Base-by-base conservation (phyloP, 1,284 basidiomycete genomes). In the Peniophora sp. region DNA sequence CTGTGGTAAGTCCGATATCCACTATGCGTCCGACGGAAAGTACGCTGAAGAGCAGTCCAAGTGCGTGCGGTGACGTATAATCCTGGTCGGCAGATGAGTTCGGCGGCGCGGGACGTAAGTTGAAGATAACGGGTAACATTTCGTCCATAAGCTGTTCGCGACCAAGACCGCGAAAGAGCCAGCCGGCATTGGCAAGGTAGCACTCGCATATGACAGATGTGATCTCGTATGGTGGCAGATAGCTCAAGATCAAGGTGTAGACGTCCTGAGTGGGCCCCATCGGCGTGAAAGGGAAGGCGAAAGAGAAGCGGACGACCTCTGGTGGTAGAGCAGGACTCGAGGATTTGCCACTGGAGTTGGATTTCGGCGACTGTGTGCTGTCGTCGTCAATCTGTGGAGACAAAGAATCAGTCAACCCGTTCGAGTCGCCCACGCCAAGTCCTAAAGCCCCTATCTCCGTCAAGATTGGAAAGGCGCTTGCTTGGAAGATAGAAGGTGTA, bases 211-310 rank as follows among this genome's bases (percentile, higher is more conserved):
- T 68, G 1, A 62, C 58, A 12, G 65, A 59, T 0, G 81, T 80
- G 2, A 69, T 72, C 11, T 72, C 68, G 58, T 67, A 74, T 1
- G 68, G 53, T 0, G 83, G 83, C 11, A 84, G 69, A 53, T 78
- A 73, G 23, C 11, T 27, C 34, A 23, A 45, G 37, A 87, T 73
- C 34, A 81, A 58, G 24, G 69, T 67, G 53, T 75, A 72, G 12
- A 79, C 70, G 22, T 71, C 70, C 3, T 64, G 58, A 1, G 70
- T 58, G 3, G 73, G 62, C 2, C 81, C 81, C 58, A 79, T 64
- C 11, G 81, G 81, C 0, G 79, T 80, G 60, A 85, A 82, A 0
- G 82, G 83, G 60, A 85, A 85, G 8, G 76, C 64, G 37, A 71
- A 70, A 1, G 82, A 80, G 62, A 85, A 83, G 55, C 76, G 69